These are phyloP conservation scores for Apiospora kogelbergensis DNA, from an alignment of 2,329 filamentous ascomycete genomes.

Conservation along the genomic window DNA sequence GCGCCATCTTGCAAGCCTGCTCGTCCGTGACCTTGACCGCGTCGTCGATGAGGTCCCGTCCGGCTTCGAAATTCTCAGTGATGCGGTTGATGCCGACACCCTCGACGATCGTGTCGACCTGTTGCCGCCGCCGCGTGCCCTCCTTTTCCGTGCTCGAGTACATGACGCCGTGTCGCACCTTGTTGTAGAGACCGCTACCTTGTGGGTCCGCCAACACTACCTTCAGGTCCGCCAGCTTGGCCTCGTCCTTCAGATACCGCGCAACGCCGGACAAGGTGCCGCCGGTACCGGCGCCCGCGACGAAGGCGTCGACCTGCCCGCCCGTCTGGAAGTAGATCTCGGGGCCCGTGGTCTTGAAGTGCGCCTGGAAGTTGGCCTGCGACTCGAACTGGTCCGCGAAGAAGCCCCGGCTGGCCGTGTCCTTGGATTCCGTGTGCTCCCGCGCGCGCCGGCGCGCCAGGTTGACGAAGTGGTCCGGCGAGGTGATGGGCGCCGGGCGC, in stretches of 20 bases:
- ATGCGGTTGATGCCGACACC: slow-evolving; percentile 93
- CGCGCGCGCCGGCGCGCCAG: slow-evolving; percentile 73
- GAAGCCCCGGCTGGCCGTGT: slow-evolving; percentile 72
- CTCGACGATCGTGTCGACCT: slow-evolving; percentile 95
- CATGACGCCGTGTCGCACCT: slow-evolving; percentile 92
- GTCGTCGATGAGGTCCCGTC: slow-evolving; percentile 83
- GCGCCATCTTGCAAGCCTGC: slow-evolving; percentile 91
- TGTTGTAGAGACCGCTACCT: slow-evolving; percentile 90
- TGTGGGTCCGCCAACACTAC: slow-evolving; percentile 91
- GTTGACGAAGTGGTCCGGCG: slow-evolving; percentile 92
- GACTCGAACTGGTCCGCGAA: slow-evolving; percentile 98
- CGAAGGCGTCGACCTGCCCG: slow-evolving; percentile 79
- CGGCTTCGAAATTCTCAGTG: slow-evolving; percentile 90
- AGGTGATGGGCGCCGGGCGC: slow-evolving; percentile 88
- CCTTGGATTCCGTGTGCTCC: slow-evolving; percentile 64
- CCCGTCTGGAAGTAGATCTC: slow-evolving; percentile 82
- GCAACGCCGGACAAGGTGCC: slow-evolving; percentile 90
- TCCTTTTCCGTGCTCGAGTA: slow-evolving; percentile 87
- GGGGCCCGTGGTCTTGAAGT: slow-evolving; percentile 79
- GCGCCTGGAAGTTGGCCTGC: slow-evolving; percentile 82
- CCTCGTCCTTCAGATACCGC: slow-evolving; percentile 73
- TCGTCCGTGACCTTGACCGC: slow-evolving; percentile 85
- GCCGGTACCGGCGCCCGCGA: slow-evolving; percentile 90
- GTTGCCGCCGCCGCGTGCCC: slow-evolving; percentile 82
- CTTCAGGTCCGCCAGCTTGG: slow-evolving; percentile 57